Base-by-base conservation (phyloP, 441 rosid species). In the Adansonia rubrostipa region DNA sequence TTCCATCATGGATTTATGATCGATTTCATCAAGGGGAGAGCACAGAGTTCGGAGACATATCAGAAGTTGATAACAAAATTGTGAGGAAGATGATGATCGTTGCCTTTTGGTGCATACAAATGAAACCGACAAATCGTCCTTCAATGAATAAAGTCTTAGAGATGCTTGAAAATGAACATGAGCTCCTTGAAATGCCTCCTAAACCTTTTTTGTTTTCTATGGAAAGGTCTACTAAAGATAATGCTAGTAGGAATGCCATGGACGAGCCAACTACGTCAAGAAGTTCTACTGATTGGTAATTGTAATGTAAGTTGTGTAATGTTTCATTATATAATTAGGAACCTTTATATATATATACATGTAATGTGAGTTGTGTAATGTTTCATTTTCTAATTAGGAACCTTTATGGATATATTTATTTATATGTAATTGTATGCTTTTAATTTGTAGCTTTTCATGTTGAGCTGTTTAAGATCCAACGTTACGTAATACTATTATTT, bases 61-160 rank as follows among this genome's bases (percentile, higher is more conserved):
- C 24, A 20, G 57, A 80, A 60, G 54, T 14, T 22, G 80, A 65
- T 22, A 9, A 17, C 1, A 2, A n/a, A 13, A 72, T 47, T 0
- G 75, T 56, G 10, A 71, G 48, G 48, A 64, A 80, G 33, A 1
- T 80, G 13, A 17, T 68, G 19, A 28, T 64, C 1, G 70, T 76
- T 14, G 80, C 79, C 6, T 76, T 76, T 6, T 71, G 80, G 80
- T 80, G 80, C 60, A 76, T 80, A n/a, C 77, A 76, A 33, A 68
- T 33, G 56, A 69, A 75, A 5, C 51, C 74, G 44, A 24, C 44
- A 0, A 40, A 50, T 7, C 76, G 62, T 45, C 56, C 72, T 19
- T 68, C 72, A 10, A 68, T 68, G 72, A 68, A 36, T 6, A 19
- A 68, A 19, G 56, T 68, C 2, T 44, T 68, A 4, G 33, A 68